Evolutionary conservation across 2,329 filamentous ascomycete species (phyloP).

Genomic region (Elsinoe ampelina): DNA sequence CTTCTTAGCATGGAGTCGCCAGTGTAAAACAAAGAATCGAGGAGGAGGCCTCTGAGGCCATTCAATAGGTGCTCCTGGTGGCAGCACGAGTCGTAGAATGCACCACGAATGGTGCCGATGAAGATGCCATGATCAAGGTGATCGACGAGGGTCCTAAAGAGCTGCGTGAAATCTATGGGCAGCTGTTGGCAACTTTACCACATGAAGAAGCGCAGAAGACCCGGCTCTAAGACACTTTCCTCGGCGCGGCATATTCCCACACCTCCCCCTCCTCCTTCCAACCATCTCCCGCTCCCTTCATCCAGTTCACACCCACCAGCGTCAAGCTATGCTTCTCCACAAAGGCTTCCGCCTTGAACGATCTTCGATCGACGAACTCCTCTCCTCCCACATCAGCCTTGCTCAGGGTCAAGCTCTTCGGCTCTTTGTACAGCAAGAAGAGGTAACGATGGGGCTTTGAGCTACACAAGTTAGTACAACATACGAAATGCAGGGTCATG

Average conservation of each 20-base stretch:
- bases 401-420: constrained; percentile 18
- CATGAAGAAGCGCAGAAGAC: background rate
- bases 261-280: constrained; percentile 22
- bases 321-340: constrained; percentile 24
- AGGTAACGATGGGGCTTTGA: constrained; percentile 27
- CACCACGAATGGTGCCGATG: background rate
- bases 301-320: constrained; percentile 29
- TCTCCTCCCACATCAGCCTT: constrained; percentile 28
- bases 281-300: constrained; percentile 30
- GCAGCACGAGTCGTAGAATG: background rate
- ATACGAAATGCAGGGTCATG: background rate
- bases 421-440: constrained; percentile 27
- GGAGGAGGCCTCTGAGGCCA: background rate
- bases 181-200: background rate
- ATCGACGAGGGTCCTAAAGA: background rate
- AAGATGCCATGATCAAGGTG: background rate
- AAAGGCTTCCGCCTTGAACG: background rate
- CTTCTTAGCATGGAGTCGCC: background rate
- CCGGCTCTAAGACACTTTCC: background rate
- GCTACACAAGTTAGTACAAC: background rate
- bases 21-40: background rate
- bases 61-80: background rate
- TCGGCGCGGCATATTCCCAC: background rate
- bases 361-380: constrained; percentile 24
- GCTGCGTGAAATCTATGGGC: background rate